Evolutionary conservation across 1,284 basidiomycete genomes (phyloP).

Genomic region (Puccinia novopanici): DNA sequence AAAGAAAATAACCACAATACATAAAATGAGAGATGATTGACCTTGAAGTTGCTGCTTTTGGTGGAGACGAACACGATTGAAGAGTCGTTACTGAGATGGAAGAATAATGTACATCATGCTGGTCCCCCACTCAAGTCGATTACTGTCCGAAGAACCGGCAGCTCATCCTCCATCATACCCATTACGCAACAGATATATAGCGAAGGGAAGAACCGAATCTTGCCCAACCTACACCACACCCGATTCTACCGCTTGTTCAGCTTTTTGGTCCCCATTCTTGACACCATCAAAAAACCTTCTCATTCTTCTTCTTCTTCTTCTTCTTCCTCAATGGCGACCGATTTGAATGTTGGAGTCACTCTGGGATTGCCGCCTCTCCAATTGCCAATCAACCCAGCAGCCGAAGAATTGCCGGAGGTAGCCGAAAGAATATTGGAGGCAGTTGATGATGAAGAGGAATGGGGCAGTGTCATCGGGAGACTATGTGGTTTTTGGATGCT

Average conservation of each 20-base stretch:
- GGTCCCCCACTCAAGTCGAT: neutral
- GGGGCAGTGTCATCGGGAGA: neutral
- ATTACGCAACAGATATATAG: slow-evolving; percentile 45
- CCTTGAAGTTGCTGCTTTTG: too few relatives aligned
- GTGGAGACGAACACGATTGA: too few relatives aligned
- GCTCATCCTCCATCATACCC: slow-evolving; percentile 13
- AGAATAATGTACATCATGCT: too few relatives aligned
- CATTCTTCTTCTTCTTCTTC: slow-evolving; percentile 43
- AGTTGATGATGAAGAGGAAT: neutral
- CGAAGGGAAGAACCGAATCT: slow-evolving; percentile 41
- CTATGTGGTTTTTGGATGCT: neutral
- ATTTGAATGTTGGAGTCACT: slow-evolving; percentile 24
- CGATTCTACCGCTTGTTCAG: slow-evolving; percentile 51
- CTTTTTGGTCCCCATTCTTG: slow-evolving; percentile 45
- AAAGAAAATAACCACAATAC: too few relatives aligned
- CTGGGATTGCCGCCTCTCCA: slow-evolving; percentile 19
- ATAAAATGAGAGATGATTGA: too few relatives aligned
- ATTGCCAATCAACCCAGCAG: slow-evolving; percentile 5
- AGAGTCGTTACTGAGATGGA: too few relatives aligned
- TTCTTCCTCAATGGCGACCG: slow-evolving; percentile 46
- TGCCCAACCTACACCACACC: slow-evolving; percentile 53
- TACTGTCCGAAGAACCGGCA: neutral
- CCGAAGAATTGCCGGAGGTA: neutral
- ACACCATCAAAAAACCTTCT: slow-evolving; percentile 25
- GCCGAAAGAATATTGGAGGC: neutral